A percentile compares a stretch with the other conserved stretches of the same genome.
Evolutionary conservation across 371 early-diverging fungal species (phyloP).

Genomic region (Rhizopus arrhizus): DNA sequence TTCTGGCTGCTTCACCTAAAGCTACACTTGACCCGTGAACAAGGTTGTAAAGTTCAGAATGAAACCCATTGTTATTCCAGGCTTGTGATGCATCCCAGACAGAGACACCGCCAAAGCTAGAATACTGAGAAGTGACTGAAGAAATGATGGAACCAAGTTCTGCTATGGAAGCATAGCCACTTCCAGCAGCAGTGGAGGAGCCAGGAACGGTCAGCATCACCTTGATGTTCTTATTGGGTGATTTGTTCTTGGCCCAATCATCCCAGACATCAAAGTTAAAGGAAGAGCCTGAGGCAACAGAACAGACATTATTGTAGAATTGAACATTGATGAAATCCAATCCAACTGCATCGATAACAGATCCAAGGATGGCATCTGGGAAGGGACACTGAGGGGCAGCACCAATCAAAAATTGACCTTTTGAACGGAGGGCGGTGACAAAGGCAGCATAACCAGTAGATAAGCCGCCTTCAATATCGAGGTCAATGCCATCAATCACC

Average conservation of each 20-base stretch:
- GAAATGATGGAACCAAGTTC: conserved; percentile 41
- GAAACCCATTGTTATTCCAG: conserved; percentile 42
- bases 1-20: background rate
- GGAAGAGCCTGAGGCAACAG: conserved; percentile 41
- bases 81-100: conserved; percentile 66
- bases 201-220: conserved; percentile 67
- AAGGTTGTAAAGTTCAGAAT: conserved; percentile 23
- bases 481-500: conserved; percentile 68
- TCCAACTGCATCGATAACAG: conserved; percentile 42
- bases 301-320: conserved; percentile 77
- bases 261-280: conserved; percentile 71
- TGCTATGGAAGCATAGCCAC: conserved; percentile 56
- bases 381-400: conserved; percentile 79
- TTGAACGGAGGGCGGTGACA: conserved; percentile 46
- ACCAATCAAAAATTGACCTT: conserved; percentile 52
- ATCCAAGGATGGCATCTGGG: conserved; percentile 61
- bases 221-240: conserved; percentile 63
- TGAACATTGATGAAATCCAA: conserved; percentile 70
- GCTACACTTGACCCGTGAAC: conserved; percentile 9
- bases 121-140: conserved; percentile 39
- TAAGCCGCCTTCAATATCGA: conserved; percentile 71
- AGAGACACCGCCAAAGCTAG: conserved; percentile 69
- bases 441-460: conserved; percentile 49
- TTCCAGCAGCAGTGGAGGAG: conserved; percentile 61
- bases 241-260: conserved; percentile 55